Evolutionary conservation across 2,329 filamentous ascomycete genomes (phyloP), one percentile per base, ranked within the genome.

Genomic region (Hypoxylon sp.): DNA sequence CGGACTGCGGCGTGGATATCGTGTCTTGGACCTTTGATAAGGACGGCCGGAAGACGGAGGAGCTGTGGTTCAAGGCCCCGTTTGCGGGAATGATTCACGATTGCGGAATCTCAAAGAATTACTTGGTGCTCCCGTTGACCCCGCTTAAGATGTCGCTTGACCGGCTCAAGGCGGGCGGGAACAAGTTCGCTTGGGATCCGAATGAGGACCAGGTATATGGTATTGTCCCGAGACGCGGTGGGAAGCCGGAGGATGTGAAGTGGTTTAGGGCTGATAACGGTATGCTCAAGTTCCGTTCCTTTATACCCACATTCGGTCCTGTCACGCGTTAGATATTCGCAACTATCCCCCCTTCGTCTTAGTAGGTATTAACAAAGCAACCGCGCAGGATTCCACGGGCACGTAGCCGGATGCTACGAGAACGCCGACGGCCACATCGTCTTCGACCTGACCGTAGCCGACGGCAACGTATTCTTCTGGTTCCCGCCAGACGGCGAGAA

Each of bases 151-250:
- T 71, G 55, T 70, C 71, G 9, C 59, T 73, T 5, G 74, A 74
- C 34, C 66, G 75, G 7, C 64, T 80, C 59, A 73, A 73, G 63
- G 65, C 59, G 2, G 77, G 77, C 0, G 76, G 73, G 1, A 76
- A 79, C 55, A 78, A 80, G 63, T 80, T 76, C 64, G 76, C 76
- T 0, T 79, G 77, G 77, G 76, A 79, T 45, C 75, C 78, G 0
- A 67, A 78, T 2, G 78, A 82, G 62, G 78, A 82, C 59, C 78
- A 81, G 61, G 77, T 75, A 67, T 82, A 82, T 55, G 80, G 77
- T 0, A 69, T 82, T 9, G 78, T 82, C 2, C 79, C 79, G 2
- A 70, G 80, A 5, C 65, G 75, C 2, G 74, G 75, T 2, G 78
- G 73, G 0, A 79, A 77, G 56, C 71, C 74, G 0, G 77, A 79